These are phyloP conservation scores for Candida golubevii DNA, from an alignment of 805 yeast species.

Conservation along the genomic window DNA sequence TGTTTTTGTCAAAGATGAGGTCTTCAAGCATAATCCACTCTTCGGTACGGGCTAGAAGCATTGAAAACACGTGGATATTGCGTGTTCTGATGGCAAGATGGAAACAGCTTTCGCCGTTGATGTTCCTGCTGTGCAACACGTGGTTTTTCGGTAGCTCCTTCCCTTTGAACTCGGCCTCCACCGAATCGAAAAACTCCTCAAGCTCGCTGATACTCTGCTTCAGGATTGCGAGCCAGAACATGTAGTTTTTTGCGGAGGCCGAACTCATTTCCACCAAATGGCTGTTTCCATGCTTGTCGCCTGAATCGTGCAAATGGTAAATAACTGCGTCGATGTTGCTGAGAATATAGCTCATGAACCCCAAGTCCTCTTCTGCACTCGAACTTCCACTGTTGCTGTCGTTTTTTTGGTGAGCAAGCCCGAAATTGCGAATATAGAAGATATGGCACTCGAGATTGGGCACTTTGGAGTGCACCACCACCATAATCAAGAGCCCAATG, in stretches of 20 bases:
- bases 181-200: conserved; percentile 11
- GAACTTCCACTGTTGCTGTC: neutral
- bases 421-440: conserved; percentile 59
- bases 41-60: conserved; percentile 43
- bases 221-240: conserved; percentile 52
- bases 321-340: conserved; percentile 84
- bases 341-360: conserved; percentile 68
- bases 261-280: conserved; percentile 35
- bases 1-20: conserved; percentile 57
- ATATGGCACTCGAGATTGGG: conserved; percentile 59
- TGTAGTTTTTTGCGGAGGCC: conserved; percentile 44
- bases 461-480: conserved; percentile 60
- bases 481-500: conserved; percentile 67
- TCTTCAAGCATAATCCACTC: conserved; percentile 60
- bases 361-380: conserved; percentile 32
- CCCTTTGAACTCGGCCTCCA: conserved; percentile 7
- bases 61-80: conserved; percentile 42
- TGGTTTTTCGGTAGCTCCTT: conserved; percentile 22
- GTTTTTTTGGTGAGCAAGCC: conserved; percentile 21
- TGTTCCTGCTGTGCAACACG: conserved; percentile 20
- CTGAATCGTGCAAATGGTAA: conserved; percentile 44
- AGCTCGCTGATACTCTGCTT: conserved; percentile 22
- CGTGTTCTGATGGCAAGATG: conserved; percentile 54
- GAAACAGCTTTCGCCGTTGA: conserved; percentile 67
- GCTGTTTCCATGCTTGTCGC: conserved; percentile 15